Evolutionary conservation across 2,329 filamentous ascomycete genomes (phyloP), one percentile per base, ranked within the genome.

Genomic region (Xylaria sp.): DNA sequence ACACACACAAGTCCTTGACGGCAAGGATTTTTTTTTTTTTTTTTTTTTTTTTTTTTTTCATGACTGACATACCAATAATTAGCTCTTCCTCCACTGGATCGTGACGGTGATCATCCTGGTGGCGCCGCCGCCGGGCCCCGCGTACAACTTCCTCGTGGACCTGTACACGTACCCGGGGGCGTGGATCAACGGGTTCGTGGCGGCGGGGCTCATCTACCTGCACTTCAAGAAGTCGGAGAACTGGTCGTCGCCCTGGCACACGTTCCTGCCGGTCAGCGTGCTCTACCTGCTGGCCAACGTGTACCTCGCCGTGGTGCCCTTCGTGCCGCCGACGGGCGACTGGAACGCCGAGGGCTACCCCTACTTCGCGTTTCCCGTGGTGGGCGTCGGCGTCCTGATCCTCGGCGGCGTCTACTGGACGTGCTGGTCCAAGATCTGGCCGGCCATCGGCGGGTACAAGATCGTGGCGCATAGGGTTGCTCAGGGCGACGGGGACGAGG

Each of bases 71-170:
- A 9, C 17, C 7, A 48, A 26, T 6, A 5, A 26, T 26, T 39
- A 79, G 68, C 71, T 86, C 7, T 82, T 89, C 61, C 76, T 89
- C 18, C 86, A 89, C 67, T 89, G 84, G 80, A 64, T 86, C 16
- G 78, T 88, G 2, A 87, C 85, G 0, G 75, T 87, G 52, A 78
- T 90, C 41, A 78, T 89, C 11, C 78, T 90, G 26, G 69, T 89
- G 2, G 86, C 85, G 0, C 86, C 86, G 1, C 87, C 87, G 0
- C 81, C 85, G 0, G 87, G 86, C 0, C 80, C 86, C 16, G 86
- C 86, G 0, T 89, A 89, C 69, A 87, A 86, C 69, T 90, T 90
- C 63, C 79, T 86, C 39, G 76, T 83, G 45, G 81, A 84, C 57
- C 67, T 86, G 43, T 80, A 76, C 61, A 80, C 78, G 0, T 83